Evolutionary conservation across 2,329 filamentous ascomycete species (phyloP).

Genomic region (Aspergillus sergii): DNA sequence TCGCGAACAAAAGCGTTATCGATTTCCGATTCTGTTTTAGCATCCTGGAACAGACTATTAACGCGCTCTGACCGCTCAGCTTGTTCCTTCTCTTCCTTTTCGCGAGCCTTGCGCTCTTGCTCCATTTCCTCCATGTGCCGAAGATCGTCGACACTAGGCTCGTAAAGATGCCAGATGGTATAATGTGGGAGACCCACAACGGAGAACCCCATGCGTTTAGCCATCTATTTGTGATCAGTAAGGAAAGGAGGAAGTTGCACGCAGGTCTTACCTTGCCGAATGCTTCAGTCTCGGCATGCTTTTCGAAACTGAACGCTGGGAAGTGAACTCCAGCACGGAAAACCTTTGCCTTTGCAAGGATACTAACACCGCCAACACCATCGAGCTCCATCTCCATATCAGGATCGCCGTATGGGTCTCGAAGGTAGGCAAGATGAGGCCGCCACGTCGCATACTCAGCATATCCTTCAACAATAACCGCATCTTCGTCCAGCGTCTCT

Average conservation of each 20-base stretch:
- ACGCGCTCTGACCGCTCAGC: slow-evolving; percentile 75
- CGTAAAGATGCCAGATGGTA: slow-evolving; percentile 99
- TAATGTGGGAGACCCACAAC: slow-evolving; percentile 96
- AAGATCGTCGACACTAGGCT: slow-evolving; percentile 96
- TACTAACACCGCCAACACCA: slow-evolving; percentile 95
- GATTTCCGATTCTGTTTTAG: slow-evolving; percentile 81
- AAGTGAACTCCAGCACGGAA: slow-evolving; percentile 96
- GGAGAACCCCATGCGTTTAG: slow-evolving; percentile 91
- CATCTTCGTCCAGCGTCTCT: slow-evolving; percentile 94
- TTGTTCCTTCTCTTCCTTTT: slow-evolving; percentile 76
- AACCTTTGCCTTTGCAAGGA: slow-evolving; percentile 91
- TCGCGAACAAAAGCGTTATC: slow-evolving; percentile 81
- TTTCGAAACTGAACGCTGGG: slow-evolving; percentile 97
- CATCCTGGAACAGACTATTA: slow-evolving; percentile 76
- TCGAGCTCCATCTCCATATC: slow-evolving; percentile 99
- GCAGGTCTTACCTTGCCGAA: slow-evolving; percentile 83
- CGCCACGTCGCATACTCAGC: slow-evolving; percentile 98
- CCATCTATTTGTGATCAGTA: slow-evolving; percentile 68
- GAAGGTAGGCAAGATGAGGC: slow-evolving; percentile 92
- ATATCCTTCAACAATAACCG: slow-evolving; percentile 97
- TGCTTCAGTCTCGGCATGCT: slow-evolving; percentile 96
- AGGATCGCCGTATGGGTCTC: slow-evolving; percentile 94
- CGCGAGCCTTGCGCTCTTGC: slow-evolving; percentile 74
- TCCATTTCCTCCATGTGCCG: slow-evolving; percentile 99
- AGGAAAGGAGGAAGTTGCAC: background rate